Conservation (phyloP, 192 early-diverging fungal genomes). For the Podila minutissima region DNA sequence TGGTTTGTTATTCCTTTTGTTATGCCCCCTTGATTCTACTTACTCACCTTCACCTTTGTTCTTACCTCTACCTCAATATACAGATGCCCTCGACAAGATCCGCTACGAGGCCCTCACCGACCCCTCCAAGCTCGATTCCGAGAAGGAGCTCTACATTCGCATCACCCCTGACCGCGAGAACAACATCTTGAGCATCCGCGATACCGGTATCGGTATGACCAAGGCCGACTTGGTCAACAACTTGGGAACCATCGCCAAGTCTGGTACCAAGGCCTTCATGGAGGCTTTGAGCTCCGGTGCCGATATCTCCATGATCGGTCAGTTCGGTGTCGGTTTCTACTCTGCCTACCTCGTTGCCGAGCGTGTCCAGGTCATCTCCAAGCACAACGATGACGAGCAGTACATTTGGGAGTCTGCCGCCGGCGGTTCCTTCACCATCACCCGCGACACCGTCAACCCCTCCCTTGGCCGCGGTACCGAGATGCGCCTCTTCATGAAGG, state of each 20-base stretch:
- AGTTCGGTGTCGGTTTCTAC: conserved; percentile 99
- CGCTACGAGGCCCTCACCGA: conserved; percentile 97
- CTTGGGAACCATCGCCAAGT: conserved; percentile 99
- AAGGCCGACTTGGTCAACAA: conserved; percentile 97
- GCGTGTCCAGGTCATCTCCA: conserved; percentile 94
- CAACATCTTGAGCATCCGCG: conserved; percentile 91
- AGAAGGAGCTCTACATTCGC: conserved; percentile 95
- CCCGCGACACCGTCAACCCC: conserved; percentile 91
- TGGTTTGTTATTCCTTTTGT: neutral
- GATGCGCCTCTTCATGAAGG: conserved; percentile 98
- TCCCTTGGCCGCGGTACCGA: conserved; percentile 94
- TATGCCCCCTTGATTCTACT: neutral
- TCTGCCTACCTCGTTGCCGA: conserved; percentile 99
- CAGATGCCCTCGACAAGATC: conserved; percentile 98
- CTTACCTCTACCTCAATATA: neutral
- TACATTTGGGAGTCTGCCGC: conserved; percentile 96
- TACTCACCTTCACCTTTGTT: neutral
- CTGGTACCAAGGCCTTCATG: conserved; percentile 99
- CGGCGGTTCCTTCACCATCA: conserved; percentile 92
- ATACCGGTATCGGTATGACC: conserved; percentile 93
- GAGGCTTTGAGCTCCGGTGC: conserved; percentile 95
- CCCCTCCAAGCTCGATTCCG: conserved; percentile 91
- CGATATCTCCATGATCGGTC: conserved; percentile 99
- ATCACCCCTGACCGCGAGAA: conserved; percentile 87
- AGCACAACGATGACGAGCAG: conserved; percentile 97